phyloP scores from a whole-genome alignment of 192 early-diverging fungal genomes.

The Dispira simplex region DNA sequence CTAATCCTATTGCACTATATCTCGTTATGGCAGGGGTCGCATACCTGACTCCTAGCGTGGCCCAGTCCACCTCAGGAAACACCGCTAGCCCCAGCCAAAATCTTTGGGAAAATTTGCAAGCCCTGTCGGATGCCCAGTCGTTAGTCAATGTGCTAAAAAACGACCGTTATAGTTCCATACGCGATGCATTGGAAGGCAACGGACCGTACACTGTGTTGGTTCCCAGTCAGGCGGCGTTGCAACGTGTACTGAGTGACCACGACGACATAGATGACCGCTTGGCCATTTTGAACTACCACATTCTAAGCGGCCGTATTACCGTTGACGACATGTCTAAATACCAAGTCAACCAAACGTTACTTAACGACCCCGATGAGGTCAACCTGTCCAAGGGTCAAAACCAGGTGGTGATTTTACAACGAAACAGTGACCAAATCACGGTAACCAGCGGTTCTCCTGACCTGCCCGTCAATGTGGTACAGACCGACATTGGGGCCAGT shows the following conservation, averaged over 20 bases:
- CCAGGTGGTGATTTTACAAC: background rate
- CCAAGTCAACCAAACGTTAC: constrained; percentile 1
- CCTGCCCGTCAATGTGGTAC: background rate
- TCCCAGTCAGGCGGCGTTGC: background rate
- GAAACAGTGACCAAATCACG: background rate
- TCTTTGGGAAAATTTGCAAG: background rate
- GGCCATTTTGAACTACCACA: background rate
- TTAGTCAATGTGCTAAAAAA: background rate
- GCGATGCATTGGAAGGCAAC: background rate
- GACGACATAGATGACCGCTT: background rate
- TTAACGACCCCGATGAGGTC: background rate
- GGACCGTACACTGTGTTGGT: background rate
- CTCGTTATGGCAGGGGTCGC: no score
- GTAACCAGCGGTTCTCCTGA: background rate
- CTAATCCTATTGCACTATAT: no score
- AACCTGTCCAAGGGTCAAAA: background rate
- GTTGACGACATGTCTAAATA: background rate
- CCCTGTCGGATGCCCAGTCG: background rate
- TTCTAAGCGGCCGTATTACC: background rate
- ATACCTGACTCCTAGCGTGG: no score
- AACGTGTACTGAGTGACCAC: background rate
- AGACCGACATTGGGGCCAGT: background rate
- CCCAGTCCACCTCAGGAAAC: no score
- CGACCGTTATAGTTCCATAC: background rate
- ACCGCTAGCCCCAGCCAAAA: background rate